A percentile compares a stretch with the other conserved stretches of the same genome.
These are phyloP conservation scores for Gossypioides kirkii DNA, from an alignment of 345 rosid genomes.

Conservation along the genomic window DNA sequence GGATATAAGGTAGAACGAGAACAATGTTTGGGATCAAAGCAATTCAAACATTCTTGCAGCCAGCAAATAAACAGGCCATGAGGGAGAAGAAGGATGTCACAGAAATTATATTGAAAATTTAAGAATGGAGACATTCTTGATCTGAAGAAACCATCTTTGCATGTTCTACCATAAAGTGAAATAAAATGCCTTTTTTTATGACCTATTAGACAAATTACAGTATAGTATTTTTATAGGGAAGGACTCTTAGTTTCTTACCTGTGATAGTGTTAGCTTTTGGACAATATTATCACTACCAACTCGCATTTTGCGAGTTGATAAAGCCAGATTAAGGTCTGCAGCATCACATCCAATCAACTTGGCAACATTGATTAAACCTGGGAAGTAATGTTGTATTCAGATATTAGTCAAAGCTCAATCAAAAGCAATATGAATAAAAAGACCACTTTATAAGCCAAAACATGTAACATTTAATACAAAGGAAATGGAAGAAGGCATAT, in stretches of 20 bases:
- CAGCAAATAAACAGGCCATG: constrained; percentile 1
- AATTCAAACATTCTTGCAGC: constrained; percentile 1
- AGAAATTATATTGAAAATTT: background rate
- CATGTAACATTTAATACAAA: background rate
- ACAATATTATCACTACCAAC: constrained; percentile 87
- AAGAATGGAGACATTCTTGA: background rate
- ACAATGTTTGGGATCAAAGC: background rate
- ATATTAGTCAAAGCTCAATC: background rate
- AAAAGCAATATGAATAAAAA: background rate
- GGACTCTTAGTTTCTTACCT: constrained; percentile 53
- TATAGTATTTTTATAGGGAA: constrained; percentile 2
- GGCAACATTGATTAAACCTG: constrained; percentile 75
- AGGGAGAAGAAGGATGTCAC: background rate
- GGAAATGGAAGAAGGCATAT: background rate
- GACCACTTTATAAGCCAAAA: background rate
- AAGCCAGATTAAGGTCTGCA: constrained; percentile 61
- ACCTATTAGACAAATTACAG: constrained; percentile 10
- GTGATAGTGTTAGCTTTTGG: constrained; percentile 79
- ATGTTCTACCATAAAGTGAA: background rate
- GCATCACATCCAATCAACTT: constrained; percentile 71
- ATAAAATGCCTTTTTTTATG: background rate
- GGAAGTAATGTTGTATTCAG: constrained; percentile 16
- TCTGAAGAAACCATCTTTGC: constrained; percentile 5
- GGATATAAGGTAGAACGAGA: background rate
- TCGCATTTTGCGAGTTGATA: constrained; percentile 91